phyloP scores from a whole-genome alignment of 352 stramenopile species.

The Globisporangium cederbergense region DNA sequence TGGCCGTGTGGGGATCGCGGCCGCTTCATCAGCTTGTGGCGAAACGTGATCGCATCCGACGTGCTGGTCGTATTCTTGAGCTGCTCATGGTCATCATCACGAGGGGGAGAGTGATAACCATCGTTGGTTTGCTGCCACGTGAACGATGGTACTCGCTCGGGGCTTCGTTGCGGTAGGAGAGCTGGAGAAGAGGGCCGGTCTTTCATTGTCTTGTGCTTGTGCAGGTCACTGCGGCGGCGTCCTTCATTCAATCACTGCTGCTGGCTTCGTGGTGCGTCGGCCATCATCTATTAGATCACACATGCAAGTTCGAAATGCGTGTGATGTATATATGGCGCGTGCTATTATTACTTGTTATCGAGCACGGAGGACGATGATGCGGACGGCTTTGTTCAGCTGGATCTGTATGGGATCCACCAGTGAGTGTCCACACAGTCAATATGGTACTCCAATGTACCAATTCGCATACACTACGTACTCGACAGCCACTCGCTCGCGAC shows the following conservation, averaged over 20 bases:
- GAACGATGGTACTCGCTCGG: neutral
- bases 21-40: constrained; percentile 33
- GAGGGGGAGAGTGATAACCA: neutral
- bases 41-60: constrained; percentile 2
- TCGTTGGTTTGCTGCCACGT: neutral
- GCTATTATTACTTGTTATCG: constrained; percentile 10
- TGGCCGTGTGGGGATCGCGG: constrained; percentile 16
- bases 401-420: neutral
- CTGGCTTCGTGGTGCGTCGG: neutral
- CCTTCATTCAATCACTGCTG: neutral
- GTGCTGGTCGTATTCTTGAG: neutral
- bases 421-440: neutral
- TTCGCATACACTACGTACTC: neutral
- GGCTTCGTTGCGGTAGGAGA: neutral
- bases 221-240: neutral
- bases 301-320: neutral
- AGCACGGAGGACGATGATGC: neutral
- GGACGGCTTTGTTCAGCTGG: neutral
- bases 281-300: neutral
- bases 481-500: neutral
- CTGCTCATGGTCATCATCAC: neutral
- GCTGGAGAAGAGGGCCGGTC: neutral
- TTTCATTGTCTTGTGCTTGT: neutral
- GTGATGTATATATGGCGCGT: constrained; percentile 2
- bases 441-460: neutral